A percentile compares a stretch with the other conserved stretches of the same genome.
These are phyloP conservation scores for Drosera capensis DNA, from an alignment of 148 eudicot genomes.

Conservation along the genomic window DNA sequence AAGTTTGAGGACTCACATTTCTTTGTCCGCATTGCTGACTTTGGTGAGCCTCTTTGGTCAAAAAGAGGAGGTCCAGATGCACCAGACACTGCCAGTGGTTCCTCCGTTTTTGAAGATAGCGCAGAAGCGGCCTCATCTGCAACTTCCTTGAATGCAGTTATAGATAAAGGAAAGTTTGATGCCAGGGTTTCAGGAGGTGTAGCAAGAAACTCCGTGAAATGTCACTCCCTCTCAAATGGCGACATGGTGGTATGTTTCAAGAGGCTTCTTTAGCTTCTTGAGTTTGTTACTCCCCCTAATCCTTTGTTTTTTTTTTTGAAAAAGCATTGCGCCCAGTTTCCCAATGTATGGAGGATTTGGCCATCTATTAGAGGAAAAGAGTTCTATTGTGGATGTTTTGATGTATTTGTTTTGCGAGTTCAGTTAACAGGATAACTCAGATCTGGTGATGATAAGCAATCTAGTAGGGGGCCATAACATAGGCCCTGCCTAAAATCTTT, in stretches of 20 bases:
- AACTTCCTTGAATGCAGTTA: slow-evolving; percentile 30
- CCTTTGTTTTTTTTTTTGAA: neutral
- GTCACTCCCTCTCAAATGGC: slow-evolving; percentile 77
- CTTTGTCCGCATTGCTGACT: slow-evolving; percentile 74
- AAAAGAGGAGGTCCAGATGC: slow-evolving; percentile 31
- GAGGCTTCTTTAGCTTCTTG: too few relatives aligned
- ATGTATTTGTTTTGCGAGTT: too few relatives aligned
- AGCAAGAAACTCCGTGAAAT: slow-evolving; percentile 68
- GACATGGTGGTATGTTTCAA: slow-evolving; percentile 91
- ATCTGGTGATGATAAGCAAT: too few relatives aligned
- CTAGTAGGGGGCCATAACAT: too few relatives aligned
- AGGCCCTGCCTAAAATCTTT: too few relatives aligned
- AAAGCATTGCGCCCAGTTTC: too few relatives aligned
- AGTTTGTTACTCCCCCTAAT: neutral
- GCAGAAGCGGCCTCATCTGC: slow-evolving; percentile 12
- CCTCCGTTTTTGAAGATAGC: slow-evolving; percentile 9
- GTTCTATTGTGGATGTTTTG: too few relatives aligned
- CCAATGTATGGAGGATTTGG: too few relatives aligned
- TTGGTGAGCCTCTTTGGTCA: slow-evolving; percentile 82
- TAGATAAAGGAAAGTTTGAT: slow-evolving; percentile 63
- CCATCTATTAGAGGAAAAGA: too few relatives aligned
- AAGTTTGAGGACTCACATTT: slow-evolving; percentile 78
- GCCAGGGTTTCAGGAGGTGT: slow-evolving; percentile 74
- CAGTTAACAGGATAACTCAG: too few relatives aligned
- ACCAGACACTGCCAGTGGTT: slow-evolving; percentile 11